Conservation (phyloP, 2,329 filamentous ascomycete genomes). For the Aspergillus sp. region DNA sequence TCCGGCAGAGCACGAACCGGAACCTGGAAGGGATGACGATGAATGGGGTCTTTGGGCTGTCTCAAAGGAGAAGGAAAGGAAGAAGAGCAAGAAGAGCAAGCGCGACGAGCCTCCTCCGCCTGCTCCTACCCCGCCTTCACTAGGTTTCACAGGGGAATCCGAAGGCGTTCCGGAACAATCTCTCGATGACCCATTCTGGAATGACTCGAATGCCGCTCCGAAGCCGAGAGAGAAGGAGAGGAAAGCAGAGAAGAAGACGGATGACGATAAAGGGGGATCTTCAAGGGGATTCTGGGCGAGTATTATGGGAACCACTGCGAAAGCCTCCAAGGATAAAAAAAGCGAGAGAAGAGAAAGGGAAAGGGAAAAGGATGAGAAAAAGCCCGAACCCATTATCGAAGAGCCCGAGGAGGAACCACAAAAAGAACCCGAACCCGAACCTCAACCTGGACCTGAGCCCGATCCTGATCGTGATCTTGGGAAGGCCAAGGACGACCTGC, state of each 20-base stretch:
- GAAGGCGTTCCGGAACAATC: slow-evolving; percentile 21
- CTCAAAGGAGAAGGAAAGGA: slow-evolving; percentile 42
- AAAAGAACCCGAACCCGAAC: slow-evolving; percentile 10
- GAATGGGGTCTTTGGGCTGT: slow-evolving; percentile 29
- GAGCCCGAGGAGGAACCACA: slow-evolving; percentile 9
- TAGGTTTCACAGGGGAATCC: slow-evolving; percentile 36
- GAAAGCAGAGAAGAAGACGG: slow-evolving; percentile 29
- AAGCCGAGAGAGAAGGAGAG: slow-evolving; percentile 34
- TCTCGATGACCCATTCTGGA: slow-evolving; percentile 32
- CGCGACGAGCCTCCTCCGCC: slow-evolving; percentile 39
- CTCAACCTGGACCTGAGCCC: no score
- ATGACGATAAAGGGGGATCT: no score
- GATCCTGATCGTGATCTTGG: no score
- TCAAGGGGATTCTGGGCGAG: slow-evolving; percentile 39
- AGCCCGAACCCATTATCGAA: slow-evolving; percentile 34
- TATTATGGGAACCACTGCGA: slow-evolving; percentile 36
- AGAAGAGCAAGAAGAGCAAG: slow-evolving; percentile 42
- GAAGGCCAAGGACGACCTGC: slow-evolving; percentile 19
- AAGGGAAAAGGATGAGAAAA: slow-evolving; percentile 24
- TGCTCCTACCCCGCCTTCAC: slow-evolving; percentile 40
- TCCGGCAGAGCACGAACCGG: slow-evolving; percentile 19
- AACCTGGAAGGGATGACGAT: slow-evolving; percentile 20
- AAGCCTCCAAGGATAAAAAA: slow-evolving; percentile 35
- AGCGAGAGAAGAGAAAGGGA: slow-evolving; percentile 11
- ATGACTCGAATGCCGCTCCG: slow-evolving; percentile 24